These are phyloP conservation scores for Oidiodendron maius DNA, from an alignment of 495 filamentous ascomycete species.

Conservation along the genomic window DNA sequence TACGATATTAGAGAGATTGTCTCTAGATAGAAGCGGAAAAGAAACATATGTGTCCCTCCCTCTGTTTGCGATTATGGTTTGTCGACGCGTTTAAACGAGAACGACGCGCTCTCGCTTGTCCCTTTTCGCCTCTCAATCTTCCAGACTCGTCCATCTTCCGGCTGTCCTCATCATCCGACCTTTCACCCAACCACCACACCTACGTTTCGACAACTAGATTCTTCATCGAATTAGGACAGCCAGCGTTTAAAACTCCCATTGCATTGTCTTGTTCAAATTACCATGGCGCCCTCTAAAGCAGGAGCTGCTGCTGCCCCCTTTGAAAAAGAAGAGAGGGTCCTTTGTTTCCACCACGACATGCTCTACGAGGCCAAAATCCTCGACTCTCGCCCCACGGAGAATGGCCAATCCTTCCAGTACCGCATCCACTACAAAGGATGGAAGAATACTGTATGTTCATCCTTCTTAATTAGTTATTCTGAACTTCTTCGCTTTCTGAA, in stretches of 20 bases:
- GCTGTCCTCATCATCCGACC: no score
- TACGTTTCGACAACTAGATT: not conserved
- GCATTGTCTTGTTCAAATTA: not conserved
- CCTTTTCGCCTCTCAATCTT: no score
- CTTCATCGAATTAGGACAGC: not conserved
- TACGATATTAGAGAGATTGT: no score
- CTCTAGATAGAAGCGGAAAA: no score
- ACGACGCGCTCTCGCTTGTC: no score
- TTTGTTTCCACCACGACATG: slow-evolving; percentile 95
- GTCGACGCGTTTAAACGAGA: no score
- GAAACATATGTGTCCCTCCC: no score
- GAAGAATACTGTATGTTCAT: slow-evolving; percentile 67
- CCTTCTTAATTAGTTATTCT: not conserved
- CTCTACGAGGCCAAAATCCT: slow-evolving; percentile 96
- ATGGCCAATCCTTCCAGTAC: slow-evolving; percentile 69
- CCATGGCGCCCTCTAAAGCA: slow-evolving; percentile 53
- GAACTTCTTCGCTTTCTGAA: no score
- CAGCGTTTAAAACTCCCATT: not conserved
- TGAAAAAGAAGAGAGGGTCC: slow-evolving; percentile 83
- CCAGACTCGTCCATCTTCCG: no score
- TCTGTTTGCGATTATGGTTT: no score
- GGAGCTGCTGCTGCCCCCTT: slow-evolving; percentile 50
- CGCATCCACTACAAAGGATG: slow-evolving; percentile 98
- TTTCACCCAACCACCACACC: no score
- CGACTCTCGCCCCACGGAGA: slow-evolving; percentile 58